These are phyloP conservation scores for Colletotrichum gloeosporioides DNA, from an alignment of 2,329 filamentous ascomycete genomes.

Conservation along the genomic window DNA sequence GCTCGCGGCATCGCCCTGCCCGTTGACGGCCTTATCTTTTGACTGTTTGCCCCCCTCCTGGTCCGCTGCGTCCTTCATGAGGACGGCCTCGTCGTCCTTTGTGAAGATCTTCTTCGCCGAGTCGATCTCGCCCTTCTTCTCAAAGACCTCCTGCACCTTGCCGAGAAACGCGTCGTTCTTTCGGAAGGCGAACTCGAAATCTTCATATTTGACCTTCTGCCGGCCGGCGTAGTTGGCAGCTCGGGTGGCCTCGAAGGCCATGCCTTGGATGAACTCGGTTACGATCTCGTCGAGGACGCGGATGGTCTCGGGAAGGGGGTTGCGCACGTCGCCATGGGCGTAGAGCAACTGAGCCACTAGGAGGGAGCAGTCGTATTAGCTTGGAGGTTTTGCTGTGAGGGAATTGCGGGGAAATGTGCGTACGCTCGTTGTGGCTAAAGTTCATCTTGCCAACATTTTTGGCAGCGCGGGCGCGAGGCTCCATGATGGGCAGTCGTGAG, in stretches of 20 bases:
- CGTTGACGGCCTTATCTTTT: conserved; percentile 33
- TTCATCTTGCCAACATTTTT: conserved; percentile 86
- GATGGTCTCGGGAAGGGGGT: conserved; percentile 83
- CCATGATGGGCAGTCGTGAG: conserved; percentile 57
- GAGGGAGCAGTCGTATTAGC: neutral
- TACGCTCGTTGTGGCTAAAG: conserved; percentile 75
- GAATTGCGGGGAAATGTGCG: conserved; percentile 31
- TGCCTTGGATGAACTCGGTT: conserved; percentile 94
- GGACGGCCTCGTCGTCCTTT: conserved; percentile 68
- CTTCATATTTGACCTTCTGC: conserved; percentile 97
- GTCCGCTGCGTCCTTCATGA: conserved; percentile 58
- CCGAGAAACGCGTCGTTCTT: conserved; percentile 86
- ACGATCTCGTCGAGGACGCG: conserved; percentile 92
- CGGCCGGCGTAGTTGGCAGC: conserved; percentile 86
- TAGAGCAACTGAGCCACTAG: conserved; percentile 77
- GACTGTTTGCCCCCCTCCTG: conserved; percentile 41
- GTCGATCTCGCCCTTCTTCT: conserved; percentile 87
- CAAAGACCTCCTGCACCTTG: conserved; percentile 86
- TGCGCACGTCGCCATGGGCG: conserved; percentile 78
- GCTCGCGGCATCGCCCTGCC: conserved; percentile 23
- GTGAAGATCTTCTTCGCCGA: conserved; percentile 79
- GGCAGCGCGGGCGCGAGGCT: conserved; percentile 77
- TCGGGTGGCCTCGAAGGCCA: conserved; percentile 87
- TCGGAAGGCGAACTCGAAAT: conserved; percentile 93
- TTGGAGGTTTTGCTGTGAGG: neutral